Evolutionary conservation across 208 protist species (phyloP).

Genomic region (Crithidia expoeki): DNA sequence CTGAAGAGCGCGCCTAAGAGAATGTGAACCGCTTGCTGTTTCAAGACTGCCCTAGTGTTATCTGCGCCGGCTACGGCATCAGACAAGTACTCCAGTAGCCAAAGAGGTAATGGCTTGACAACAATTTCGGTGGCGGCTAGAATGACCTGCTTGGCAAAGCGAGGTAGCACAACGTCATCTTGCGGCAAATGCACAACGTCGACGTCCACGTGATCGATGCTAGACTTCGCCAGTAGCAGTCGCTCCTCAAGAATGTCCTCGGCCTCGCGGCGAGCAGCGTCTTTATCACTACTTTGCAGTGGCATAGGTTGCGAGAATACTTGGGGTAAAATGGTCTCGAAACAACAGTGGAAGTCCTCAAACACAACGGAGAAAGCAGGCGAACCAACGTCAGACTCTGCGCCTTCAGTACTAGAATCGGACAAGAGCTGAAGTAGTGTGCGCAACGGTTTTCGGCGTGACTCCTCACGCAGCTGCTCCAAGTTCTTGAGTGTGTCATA

Average conservation of each 20-base stretch:
- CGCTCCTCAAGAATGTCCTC: slow-evolving; percentile 28
- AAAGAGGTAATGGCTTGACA: slow-evolving; percentile 63
- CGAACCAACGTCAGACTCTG: neutral
- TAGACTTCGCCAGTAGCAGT: slow-evolving; percentile 30
- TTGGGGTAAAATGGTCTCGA: slow-evolving; percentile 25
- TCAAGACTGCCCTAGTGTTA: neutral
- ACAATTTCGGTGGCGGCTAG: slow-evolving; percentile 24
- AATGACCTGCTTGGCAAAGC: slow-evolving; percentile 30
- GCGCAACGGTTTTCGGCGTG: slow-evolving; percentile 58
- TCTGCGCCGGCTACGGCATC: neutral
- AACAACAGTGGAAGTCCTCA: slow-evolving; percentile 30
- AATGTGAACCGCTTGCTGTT: slow-evolving; percentile 24
- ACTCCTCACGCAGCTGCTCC: slow-evolving; percentile 64
- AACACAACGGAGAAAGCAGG: slow-evolving; percentile 1
- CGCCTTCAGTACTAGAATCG: neutral
- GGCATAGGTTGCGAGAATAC: slow-evolving; percentile 11
- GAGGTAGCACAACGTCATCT: slow-evolving; percentile 32
- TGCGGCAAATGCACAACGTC: slow-evolving; percentile 3
- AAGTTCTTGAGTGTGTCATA: slow-evolving; percentile 63
- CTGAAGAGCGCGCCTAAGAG: slow-evolving; percentile 67
- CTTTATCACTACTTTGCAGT: slow-evolving; percentile 7
- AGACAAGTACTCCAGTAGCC: slow-evolving; percentile 59
- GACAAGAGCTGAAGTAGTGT: slow-evolving; percentile 52
- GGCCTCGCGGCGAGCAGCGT: slow-evolving; percentile 12
- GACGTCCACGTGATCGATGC: slow-evolving; percentile 23